A percentile compares a stretch with the other conserved stretches of the same genome.
Evolutionary conservation across 352 stramenopile genomes (phyloP).

Genomic region (Phytophthora vignae): DNA sequence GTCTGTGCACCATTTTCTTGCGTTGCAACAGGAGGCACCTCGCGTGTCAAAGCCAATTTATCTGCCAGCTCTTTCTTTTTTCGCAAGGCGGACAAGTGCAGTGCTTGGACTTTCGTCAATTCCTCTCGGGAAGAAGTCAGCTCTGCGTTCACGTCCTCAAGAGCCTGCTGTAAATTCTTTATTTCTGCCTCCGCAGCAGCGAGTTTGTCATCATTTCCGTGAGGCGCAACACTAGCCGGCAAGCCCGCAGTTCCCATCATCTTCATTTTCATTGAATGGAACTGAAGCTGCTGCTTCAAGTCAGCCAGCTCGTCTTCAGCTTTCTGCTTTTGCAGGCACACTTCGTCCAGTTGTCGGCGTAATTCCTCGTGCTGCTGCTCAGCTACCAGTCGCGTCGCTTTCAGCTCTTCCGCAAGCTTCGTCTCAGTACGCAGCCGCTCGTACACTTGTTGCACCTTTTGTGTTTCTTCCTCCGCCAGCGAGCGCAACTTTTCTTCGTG

Average conservation of each 20-base stretch:
- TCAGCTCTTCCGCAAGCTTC: conserved; percentile 54
- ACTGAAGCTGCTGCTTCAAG: conserved; percentile 69
- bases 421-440: conserved; percentile 60
- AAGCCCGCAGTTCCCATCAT: conserved; percentile 36
- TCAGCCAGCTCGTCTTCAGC: conserved; percentile 42
- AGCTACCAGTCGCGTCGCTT: conserved; percentile 30
- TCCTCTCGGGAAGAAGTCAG: conserved; percentile 52
- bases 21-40: conserved; percentile 1
- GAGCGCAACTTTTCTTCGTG: conserved; percentile 60
- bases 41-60: conserved; percentile 40
- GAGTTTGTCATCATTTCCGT: conserved; percentile 18
- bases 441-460: conserved; percentile 64
- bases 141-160: conserved; percentile 52
- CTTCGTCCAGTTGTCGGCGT: conserved; percentile 44
- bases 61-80: conserved; percentile 58
- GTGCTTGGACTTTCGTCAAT: conserved; percentile 52
- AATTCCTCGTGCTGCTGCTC: conserved; percentile 43
- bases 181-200: conserved; percentile 43
- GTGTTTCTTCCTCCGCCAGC: conserved; percentile 52
- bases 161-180: conserved; percentile 47
- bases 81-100: conserved; percentile 45
- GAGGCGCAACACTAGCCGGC: background rate
- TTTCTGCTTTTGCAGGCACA: conserved; percentile 48
- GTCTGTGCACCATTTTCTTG: conserved; percentile 28
- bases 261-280: conserved; percentile 52